Evolutionary conservation across 257 asterid genomes (phyloP).

Genomic region (Solanum bulbocastanum): DNA sequence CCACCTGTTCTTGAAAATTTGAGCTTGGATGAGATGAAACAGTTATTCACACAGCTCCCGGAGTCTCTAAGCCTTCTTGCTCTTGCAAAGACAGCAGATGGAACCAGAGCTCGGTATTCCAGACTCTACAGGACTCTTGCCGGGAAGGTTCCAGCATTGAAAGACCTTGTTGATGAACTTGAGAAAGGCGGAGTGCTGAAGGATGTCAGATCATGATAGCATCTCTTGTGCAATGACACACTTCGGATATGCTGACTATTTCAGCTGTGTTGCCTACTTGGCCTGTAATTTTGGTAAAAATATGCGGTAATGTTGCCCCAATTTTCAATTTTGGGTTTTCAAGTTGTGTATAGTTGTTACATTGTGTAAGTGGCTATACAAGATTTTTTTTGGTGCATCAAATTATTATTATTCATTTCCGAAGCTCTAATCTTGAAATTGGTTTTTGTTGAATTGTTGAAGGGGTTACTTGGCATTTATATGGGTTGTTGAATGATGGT

Average conservation of each 20-base stretch:
- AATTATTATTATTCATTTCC: neutral
- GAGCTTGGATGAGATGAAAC: conserved; percentile 77
- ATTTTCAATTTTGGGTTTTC: neutral
- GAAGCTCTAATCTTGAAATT: neutral
- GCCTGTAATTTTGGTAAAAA: neutral
- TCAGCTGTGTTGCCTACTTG: neutral
- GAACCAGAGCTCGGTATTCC: conserved; percentile 96
- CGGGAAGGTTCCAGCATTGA: conserved; percentile 91
- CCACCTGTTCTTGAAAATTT: conserved; percentile 63
- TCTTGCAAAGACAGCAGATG: conserved; percentile 89
- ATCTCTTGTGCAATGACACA: neutral
- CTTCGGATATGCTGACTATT: neutral
- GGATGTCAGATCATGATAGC: conserved; percentile 43
- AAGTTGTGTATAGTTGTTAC: neutral
- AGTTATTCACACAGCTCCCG: conserved; percentile 60
- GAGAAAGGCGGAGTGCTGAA: conserved; percentile 81
- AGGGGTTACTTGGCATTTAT: neutral
- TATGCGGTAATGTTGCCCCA: neutral
- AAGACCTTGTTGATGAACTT: conserved; percentile 82
- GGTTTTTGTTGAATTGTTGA: neutral
- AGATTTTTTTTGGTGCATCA: neutral
- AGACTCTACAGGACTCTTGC: conserved; percentile 91
- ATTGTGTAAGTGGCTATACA: neutral
- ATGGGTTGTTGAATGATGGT: neutral
- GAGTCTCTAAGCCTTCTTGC: conserved; percentile 87